Conservation (phyloP, 2,329 filamentous ascomycete genomes). For the Aspergillus phoenicis region DNA sequence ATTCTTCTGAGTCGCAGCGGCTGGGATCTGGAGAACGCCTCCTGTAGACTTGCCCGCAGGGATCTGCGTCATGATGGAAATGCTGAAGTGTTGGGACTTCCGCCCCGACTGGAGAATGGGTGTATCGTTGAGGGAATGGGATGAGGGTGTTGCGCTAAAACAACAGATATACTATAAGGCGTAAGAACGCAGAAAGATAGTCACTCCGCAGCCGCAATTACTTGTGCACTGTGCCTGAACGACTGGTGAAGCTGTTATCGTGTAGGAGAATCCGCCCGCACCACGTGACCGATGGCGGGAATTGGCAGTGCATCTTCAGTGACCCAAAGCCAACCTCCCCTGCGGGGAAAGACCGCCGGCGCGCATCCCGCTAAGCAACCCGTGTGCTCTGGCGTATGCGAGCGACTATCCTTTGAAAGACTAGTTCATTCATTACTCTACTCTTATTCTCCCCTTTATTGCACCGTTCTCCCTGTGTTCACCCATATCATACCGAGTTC, state of each 20-base stretch:
- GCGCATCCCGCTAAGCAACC: slow-evolving; percentile 3
- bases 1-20: slow-evolving; percentile 50
- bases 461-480: not conserved
- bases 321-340: slow-evolving; percentile 5
- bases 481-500: slow-evolving; percentile 5
- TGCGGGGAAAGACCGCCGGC: slow-evolving; percentile 5
- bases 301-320: not conserved
- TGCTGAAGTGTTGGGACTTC: not conserved
- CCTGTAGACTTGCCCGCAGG: slow-evolving; percentile 45
- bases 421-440: not conserved
- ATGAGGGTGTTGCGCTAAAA: not conserved
- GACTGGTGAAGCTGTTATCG: not conserved
- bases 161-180: not conserved
- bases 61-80: slow-evolving; percentile 32
- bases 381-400: slow-evolving; percentile 1
- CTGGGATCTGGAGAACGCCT: slow-evolving; percentile 57
- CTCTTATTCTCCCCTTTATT: not conserved
- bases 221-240: not conserved
- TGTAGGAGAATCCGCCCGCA: not conserved
- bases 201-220: not conserved
- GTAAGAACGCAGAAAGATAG: not conserved
- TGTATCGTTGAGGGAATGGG: not conserved
- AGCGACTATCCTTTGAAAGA: not conserved
- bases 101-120: not conserved
- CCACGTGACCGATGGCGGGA: not conserved